These are phyloP conservation scores for Rehmannia glutinosa DNA, from an alignment of 257 asterid species.

Conservation along the genomic window DNA sequence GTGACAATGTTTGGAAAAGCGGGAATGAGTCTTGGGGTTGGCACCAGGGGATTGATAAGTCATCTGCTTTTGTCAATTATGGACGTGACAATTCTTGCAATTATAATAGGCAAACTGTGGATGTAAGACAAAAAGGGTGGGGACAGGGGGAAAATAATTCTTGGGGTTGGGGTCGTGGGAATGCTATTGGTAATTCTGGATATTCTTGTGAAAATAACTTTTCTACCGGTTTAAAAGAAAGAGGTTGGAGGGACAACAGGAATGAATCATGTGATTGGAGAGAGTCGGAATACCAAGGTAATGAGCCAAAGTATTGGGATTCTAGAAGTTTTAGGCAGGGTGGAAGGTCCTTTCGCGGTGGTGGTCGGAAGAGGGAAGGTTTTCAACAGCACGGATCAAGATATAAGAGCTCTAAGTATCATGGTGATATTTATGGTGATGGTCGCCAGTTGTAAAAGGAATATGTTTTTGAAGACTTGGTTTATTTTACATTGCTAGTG, in stretches of 20 bases:
- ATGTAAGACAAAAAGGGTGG: conserved; percentile 41
- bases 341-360: conserved; percentile 37
- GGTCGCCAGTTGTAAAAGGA: conserved; percentile 26
- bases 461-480: conserved; percentile 12
- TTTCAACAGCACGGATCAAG: conserved; percentile 45
- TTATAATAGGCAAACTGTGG: conserved; percentile 16
- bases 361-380: conserved; percentile 72
- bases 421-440: conserved; percentile 37
- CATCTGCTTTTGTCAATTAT: conserved; percentile 13
- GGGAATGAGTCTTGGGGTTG: conserved; percentile 43
- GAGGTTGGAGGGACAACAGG: conserved; percentile 30
- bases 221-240: conserved; percentile 17
- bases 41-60: conserved; percentile 27
- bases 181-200: conserved; percentile 17
- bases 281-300: conserved; percentile 20
- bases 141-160: conserved; percentile 23
- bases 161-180: conserved; percentile 30
- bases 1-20: conserved; percentile 43
- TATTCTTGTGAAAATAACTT: conserved; percentile 27
- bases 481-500: conserved; percentile 15
- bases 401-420: conserved; percentile 55
- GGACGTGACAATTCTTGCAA: conserved; percentile 28
- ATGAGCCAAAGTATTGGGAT: conserved; percentile 30
- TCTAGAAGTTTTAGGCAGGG: conserved; percentile 26
- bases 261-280: conserved; percentile 29